Evolutionary conservation across 768 basidiomycete species (phyloP).

Genomic region (Asterophora lycoperdoides): DNA sequence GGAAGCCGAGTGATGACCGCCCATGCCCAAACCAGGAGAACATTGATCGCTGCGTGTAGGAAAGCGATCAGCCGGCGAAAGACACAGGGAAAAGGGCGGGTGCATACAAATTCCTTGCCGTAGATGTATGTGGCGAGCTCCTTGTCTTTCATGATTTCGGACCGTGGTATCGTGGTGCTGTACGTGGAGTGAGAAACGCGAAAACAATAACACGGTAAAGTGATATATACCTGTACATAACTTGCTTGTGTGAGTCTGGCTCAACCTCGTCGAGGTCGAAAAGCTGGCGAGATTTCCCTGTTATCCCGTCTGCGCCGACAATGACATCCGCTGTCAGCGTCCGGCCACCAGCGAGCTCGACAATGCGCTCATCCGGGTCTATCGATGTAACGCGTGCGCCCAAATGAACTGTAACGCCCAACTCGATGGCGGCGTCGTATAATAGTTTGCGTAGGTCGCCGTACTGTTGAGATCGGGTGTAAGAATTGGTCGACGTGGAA

Average conservation of each 20-base stretch:
- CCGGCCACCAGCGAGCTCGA: conserved; percentile 37
- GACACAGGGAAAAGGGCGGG: neutral
- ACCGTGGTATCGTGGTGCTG: conserved; percentile 39
- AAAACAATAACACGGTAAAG: neutral
- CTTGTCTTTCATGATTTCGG: conserved; percentile 36
- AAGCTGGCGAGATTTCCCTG: conserved; percentile 27
- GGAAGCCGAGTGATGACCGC: conserved; percentile 25
- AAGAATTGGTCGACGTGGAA: conserved; percentile 8
- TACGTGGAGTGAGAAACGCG: neutral
- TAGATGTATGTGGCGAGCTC: conserved; percentile 30
- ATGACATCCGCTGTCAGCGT: conserved; percentile 45
- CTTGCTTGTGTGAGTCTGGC: conserved; percentile 17
- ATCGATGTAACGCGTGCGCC: conserved; percentile 27
- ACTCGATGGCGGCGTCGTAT: conserved; percentile 38
- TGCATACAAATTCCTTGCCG: conserved; percentile 21
- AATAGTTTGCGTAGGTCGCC: conserved; percentile 48
- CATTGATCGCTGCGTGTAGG: conserved; percentile 22
- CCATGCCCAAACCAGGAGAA: conserved; percentile 35
- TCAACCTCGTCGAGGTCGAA: conserved; percentile 26
- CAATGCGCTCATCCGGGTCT: conserved; percentile 24
- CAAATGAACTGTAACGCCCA: conserved; percentile 41
- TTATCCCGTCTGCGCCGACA: conserved; percentile 55
- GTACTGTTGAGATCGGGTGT: conserved; percentile 31
- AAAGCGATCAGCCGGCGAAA: neutral
- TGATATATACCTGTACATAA: conserved; percentile 41